A percentile compares a stretch with the other conserved stretches of the same genome.
Evolutionary conservation across 75 land plant genomes (phyloP).

Genomic region (Larix kaempferi): DNA sequence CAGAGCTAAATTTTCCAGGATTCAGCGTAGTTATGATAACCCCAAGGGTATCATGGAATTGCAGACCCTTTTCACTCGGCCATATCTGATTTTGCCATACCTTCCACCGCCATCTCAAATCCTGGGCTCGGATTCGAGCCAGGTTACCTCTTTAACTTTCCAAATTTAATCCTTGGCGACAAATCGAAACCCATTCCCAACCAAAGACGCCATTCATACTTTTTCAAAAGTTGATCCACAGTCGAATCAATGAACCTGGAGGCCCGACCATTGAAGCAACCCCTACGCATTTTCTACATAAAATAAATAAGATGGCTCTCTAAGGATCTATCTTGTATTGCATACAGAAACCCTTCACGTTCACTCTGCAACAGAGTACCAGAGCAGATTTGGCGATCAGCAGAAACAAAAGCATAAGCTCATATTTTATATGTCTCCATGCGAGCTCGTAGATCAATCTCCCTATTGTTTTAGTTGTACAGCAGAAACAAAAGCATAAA

Average conservation of each 20-base stretch:
- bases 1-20: background rate
- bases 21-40: background rate
- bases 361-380: too few species aligned
- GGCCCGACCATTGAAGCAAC: background rate
- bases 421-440: too few species aligned
- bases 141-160: background rate
- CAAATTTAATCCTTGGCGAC: background rate
- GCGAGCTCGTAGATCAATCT: too few species aligned
- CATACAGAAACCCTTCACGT: too few species aligned
- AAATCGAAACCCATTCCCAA: background rate
- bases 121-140: constrained; percentile 2
- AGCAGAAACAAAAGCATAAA: too few species aligned
- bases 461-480: too few species aligned
- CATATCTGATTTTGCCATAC: background rate
- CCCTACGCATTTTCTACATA: background rate
- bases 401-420: too few species aligned
- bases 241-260: background rate
- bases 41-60: background rate
- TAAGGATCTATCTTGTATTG: too few species aligned
- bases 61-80: background rate
- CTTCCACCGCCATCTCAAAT: constrained; percentile 8
- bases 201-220: constrained; percentile 7
- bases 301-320: too few species aligned
- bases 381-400: too few species aligned
- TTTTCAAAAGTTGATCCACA: background rate